These are phyloP conservation scores for Isatis tinctoria DNA, from an alignment of 345 rosid species.

Conservation along the genomic window DNA sequence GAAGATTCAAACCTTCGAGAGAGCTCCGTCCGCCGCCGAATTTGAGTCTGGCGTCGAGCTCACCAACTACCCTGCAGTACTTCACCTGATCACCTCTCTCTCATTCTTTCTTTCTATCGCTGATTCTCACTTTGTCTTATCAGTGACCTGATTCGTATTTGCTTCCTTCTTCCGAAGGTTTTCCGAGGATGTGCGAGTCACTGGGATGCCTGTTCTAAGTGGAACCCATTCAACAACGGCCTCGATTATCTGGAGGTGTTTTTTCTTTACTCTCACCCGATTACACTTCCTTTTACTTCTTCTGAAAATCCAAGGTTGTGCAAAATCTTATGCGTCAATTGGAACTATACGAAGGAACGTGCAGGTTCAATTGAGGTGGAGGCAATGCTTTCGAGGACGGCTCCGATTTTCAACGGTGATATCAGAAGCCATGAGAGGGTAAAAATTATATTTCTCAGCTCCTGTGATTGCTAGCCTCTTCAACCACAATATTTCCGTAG, in stretches of 20 bases:
- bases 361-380: constrained; percentile 64
- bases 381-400: constrained; percentile 71
- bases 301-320: not conserved
- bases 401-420: constrained; percentile 74
- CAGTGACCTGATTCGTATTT: not conserved
- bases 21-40: constrained; percentile 43
- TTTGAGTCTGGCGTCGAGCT: constrained; percentile 63
- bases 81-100: not conserved
- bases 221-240: constrained; percentile 70
- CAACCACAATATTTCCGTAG: too few species aligned
- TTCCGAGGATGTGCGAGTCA: constrained; percentile 51
- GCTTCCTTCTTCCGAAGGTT: constrained; percentile 38
- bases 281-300: not conserved
- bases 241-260: constrained; percentile 72
- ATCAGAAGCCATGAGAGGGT: constrained; percentile 92
- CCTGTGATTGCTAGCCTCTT: not conserved
- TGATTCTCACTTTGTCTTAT: not conserved
- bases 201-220: constrained; percentile 61
- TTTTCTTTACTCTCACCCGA: not conserved
- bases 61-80: constrained; percentile 67
- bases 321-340: constrained; percentile 4
- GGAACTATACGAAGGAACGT: constrained; percentile 45
- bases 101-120: not conserved
- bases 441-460: constrained; percentile 10
- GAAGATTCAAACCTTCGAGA: constrained; percentile 42